These are phyloP conservation scores for Murraya koenigii DNA, from an alignment of 345 rosid species.

Conservation along the genomic window DNA sequence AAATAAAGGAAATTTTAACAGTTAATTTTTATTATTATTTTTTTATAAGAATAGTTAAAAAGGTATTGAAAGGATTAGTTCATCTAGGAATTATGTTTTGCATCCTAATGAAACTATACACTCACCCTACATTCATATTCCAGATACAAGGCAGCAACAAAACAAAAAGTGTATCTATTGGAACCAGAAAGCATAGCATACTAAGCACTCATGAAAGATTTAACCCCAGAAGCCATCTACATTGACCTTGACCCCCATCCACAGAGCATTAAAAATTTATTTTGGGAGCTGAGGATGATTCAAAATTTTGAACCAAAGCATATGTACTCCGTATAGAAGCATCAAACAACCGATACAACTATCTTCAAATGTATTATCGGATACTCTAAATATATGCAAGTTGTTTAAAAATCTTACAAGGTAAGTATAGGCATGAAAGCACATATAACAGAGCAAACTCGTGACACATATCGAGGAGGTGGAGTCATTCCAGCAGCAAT, in stretches of 20 bases:
- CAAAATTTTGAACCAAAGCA: neutral
- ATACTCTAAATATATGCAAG: neutral
- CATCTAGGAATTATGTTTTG: neutral
- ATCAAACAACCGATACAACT: neutral
- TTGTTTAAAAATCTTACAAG: slow-evolving; percentile 48
- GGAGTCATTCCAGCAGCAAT: slow-evolving; percentile 93
- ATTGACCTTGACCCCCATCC: neutral
- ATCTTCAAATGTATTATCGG: neutral
- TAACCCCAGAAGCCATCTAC: neutral
- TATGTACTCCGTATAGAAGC: neutral
- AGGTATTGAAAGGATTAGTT: neutral
- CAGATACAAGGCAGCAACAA: neutral
- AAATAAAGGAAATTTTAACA: neutral
- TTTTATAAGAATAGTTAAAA: neutral
- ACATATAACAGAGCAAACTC: slow-evolving; percentile 82
- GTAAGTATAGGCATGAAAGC: slow-evolving; percentile 82
- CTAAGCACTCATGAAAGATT: neutral
- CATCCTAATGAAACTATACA: neutral
- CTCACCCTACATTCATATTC: neutral
- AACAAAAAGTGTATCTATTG: neutral
- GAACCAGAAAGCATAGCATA: neutral
- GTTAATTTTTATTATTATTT: no score
- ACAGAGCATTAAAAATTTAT: neutral
- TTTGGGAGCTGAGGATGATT: neutral
- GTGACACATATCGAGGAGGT: slow-evolving; percentile 87